A percentile compares a stretch with the other conserved stretches of the same genome.
phyloP scores from a whole-genome alignment of 2,329 filamentous ascomycete species.

The Zarea fungicola region DNA sequence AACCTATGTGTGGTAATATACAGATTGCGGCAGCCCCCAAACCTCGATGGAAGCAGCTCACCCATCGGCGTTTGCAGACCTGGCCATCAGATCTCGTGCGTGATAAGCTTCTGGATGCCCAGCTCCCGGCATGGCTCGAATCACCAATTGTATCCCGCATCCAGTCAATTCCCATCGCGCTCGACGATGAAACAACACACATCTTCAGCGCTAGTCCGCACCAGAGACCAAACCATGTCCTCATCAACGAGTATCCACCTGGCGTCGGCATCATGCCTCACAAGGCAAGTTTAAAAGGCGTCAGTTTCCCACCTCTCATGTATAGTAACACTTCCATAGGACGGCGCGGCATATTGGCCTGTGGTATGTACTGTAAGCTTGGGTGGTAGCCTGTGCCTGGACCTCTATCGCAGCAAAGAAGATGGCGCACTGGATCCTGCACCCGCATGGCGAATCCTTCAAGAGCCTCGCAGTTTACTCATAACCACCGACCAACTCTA shows the following conservation, averaged over 20 bases:
- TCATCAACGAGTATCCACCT: constrained; percentile 86
- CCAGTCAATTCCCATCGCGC: constrained; percentile 41
- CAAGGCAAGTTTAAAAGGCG: constrained; percentile 42
- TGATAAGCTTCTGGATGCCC: constrained; percentile 68
- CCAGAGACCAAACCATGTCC: constrained; percentile 74
- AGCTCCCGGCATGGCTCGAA: constrained; percentile 70
- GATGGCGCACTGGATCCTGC: constrained; percentile 51
- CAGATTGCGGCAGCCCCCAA: constrained; percentile 60
- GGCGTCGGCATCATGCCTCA: constrained; percentile 96
- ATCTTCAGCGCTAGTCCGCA: constrained; percentile 66
- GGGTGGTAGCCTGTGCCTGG: constrained; percentile 69
- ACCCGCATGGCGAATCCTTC: constrained; percentile 59
- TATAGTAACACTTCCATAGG: constrained; percentile 33
- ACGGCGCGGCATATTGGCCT: constrained; percentile 80
- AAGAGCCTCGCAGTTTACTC: constrained; percentile 77
- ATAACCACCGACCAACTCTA: constrained; percentile 68
- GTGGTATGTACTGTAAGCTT: constrained; percentile 90
- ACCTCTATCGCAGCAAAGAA: constrained; percentile 63
- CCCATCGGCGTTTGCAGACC: constrained; percentile 85
- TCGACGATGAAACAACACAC: constrained; percentile 23
- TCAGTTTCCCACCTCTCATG: not conserved
- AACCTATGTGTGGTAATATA: too few relatives aligned
- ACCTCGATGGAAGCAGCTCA: constrained; percentile 79
- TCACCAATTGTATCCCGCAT: constrained; percentile 62
- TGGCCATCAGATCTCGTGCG: constrained; percentile 80